Conservation (phyloP, 805 yeast genomes). For the Saccharomycopsis fodiens region DNA sequence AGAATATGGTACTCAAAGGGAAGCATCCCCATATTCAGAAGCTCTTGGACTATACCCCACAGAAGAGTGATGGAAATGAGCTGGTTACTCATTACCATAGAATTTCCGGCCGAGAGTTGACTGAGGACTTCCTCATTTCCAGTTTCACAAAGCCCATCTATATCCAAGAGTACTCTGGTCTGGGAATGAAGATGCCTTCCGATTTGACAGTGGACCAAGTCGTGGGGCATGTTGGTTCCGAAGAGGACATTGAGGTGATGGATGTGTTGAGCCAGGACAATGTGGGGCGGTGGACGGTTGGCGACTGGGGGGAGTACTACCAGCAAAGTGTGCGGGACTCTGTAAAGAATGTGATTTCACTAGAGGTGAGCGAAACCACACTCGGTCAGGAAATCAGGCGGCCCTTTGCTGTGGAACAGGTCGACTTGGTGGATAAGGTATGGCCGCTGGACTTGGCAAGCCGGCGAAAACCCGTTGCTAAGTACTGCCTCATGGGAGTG, state of each 20-base stretch:
- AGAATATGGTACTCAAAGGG: constrained; percentile 37
- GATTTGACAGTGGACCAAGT: constrained; percentile 48
- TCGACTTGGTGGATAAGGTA: constrained; percentile 62
- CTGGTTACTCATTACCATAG: constrained; percentile 13
- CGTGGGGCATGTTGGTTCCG: constrained; percentile 53
- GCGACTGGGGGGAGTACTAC: constrained; percentile 70
- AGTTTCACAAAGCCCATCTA: constrained; percentile 39
- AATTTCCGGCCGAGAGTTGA: constrained; percentile 30
- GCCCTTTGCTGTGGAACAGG: constrained; percentile 55
- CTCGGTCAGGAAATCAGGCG: constrained; percentile 46
- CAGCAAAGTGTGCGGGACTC: constrained; percentile 46
- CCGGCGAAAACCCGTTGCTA: constrained; percentile 52
- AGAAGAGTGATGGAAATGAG: too few relatives aligned
- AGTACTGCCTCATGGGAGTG: constrained; percentile 83
- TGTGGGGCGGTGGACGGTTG: constrained; percentile 53
- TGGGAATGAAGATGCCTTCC: constrained; percentile 45
- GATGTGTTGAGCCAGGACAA: constrained; percentile 79
- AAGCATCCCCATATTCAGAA: constrained; percentile 49
- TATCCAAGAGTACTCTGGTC: constrained; percentile 32
- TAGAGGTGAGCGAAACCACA: constrained; percentile 61
- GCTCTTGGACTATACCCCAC: constrained; percentile 20
- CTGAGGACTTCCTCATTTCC: constrained; percentile 29
- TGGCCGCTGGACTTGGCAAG: constrained; percentile 38
- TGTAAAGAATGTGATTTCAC: constrained; percentile 70
- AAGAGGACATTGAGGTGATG: constrained; percentile 70